phyloP scores from a whole-genome alignment of 306 rosid species.

The Dicorynia guianensis region DNA sequence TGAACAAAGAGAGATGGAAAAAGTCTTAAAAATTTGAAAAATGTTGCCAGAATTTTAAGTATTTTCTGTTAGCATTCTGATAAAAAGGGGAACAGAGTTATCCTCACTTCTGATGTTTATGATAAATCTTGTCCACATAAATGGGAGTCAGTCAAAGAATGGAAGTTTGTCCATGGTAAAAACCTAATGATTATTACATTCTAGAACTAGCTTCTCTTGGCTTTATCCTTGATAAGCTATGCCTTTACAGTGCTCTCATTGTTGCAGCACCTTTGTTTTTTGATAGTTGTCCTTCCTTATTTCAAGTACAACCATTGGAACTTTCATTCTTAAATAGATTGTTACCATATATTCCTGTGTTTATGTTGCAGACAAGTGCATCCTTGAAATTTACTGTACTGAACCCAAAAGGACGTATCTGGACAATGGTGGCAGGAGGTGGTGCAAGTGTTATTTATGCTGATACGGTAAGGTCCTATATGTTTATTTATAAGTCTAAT shows the following conservation, averaged over 20 bases:
- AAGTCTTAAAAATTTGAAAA: constrained; percentile 5
- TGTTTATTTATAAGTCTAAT: constrained; percentile 19
- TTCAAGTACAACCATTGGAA: neutral
- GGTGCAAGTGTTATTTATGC: constrained; percentile 95
- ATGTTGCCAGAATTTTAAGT: constrained; percentile 5
- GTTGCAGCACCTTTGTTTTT: neutral
- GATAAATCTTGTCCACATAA: constrained; percentile 7
- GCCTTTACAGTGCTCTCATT: neutral
- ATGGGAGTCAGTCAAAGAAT: neutral
- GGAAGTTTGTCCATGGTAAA: neutral
- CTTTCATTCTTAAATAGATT: neutral
- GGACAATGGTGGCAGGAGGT: constrained; percentile 97
- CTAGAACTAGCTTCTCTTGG: neutral
- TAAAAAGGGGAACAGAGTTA: neutral
- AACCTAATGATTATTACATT: neutral
- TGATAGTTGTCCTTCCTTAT: constrained; percentile 9
- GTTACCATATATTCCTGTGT: constrained; percentile 13
- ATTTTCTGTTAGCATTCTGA: neutral
- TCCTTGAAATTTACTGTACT: constrained; percentile 82
- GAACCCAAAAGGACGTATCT: constrained; percentile 90
- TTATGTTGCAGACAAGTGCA: constrained; percentile 75
- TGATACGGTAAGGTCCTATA: constrained; percentile 68
- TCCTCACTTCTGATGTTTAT: neutral
- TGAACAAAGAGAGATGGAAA: neutral
- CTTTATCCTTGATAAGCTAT: neutral